Conservation (phyloP, 495 filamentous ascomycete genomes). For the Astrothelium macrocarpum region DNA sequence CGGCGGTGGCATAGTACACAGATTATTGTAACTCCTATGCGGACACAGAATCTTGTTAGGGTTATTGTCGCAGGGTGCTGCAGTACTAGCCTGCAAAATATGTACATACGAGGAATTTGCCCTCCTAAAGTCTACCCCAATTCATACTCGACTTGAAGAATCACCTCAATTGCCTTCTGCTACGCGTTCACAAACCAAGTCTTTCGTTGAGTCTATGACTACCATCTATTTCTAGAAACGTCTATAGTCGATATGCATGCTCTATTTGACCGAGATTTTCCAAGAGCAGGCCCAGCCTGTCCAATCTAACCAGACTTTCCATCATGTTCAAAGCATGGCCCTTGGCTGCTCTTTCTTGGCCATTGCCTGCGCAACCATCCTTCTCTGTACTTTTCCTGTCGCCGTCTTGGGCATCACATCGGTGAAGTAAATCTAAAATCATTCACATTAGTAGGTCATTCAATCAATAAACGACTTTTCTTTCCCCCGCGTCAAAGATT, state of each 20-base stretch:
- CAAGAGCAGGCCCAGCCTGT: background rate
- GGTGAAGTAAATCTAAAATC: conserved; percentile 58
- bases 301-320: background rate
- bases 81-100: no score
- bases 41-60: no score
- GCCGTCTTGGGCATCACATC: conserved; percentile 78
- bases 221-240: background rate
- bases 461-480: no score
- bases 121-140: no score
- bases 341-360: conserved; percentile 41
- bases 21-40: no score
- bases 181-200: background rate
- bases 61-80: no score
- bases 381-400: conserved; percentile 78
- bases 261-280: no score
- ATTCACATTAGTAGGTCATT: background rate
- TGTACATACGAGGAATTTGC: no score
- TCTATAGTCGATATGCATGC: background rate
- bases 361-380: conserved; percentile 74
- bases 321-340: conserved; percentile 31
- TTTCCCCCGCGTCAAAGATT: no score
- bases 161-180: no score
- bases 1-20: no score
- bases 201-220: background rate
- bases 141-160: no score